Percentiles rank a stretch among this genome's conserved stretches.
phyloP scores from a whole-genome alignment of 371 early-diverging fungal species.

The Mucor sp. region DNA sequence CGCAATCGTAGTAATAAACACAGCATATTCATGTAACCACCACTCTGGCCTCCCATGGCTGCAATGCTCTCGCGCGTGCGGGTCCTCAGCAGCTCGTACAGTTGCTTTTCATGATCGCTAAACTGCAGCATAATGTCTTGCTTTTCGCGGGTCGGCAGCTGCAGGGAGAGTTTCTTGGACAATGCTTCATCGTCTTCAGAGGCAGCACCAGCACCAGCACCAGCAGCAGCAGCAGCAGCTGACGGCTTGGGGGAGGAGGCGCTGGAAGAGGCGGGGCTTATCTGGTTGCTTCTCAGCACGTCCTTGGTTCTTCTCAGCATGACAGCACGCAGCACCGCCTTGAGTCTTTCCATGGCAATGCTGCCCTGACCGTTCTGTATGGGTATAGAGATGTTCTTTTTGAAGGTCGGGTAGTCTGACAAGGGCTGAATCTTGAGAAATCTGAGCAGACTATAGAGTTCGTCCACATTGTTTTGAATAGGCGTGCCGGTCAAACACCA shows the following conservation, averaged over 20 bases:
- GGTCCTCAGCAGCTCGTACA: conserved; percentile 62
- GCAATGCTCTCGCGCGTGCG: conserved; percentile 50
- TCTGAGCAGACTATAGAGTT: conserved; percentile 80
- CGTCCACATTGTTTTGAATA: conserved; percentile 84
- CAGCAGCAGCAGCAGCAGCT: not conserved
- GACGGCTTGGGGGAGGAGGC: not conserved
- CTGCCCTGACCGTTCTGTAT: conserved; percentile 39
- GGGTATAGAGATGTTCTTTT: conserved; percentile 56
- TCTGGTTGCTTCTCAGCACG: conserved; percentile 14
- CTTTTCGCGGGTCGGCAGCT: conserved; percentile 63
- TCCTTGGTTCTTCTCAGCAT: conserved; percentile 79
- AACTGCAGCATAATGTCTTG: conserved; percentile 55
- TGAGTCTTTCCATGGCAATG: conserved; percentile 57
- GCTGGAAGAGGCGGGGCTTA: not conserved
- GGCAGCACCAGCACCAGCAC: not conserved
- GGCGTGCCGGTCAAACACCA: conserved; percentile 91
- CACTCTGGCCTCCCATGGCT: conserved; percentile 41
- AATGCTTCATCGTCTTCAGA: not conserved
- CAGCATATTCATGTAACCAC: conserved; percentile 62
- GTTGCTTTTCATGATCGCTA: conserved; percentile 54
- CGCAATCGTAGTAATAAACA: conserved; percentile 57
- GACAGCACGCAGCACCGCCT: conserved; percentile 63
- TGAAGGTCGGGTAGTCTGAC: conserved; percentile 54
- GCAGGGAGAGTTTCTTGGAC: conserved; percentile 59
- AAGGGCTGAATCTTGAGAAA: conserved; percentile 78